These are phyloP conservation scores for Oryza australiensis DNA, from an alignment of 176 grass and related monocot species.

Conservation along the genomic window DNA sequence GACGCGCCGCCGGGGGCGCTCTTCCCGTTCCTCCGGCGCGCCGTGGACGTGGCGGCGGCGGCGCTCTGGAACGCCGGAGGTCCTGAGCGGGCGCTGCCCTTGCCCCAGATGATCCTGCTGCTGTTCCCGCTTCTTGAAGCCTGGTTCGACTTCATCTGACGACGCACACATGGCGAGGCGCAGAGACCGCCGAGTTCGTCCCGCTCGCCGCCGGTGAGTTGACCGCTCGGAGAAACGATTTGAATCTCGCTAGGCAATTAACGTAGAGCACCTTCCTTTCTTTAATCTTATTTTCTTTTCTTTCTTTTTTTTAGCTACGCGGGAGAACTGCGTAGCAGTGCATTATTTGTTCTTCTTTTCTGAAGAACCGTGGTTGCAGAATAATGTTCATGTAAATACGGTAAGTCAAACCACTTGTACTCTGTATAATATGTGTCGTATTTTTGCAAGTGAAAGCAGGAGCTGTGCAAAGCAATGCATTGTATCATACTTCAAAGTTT, in stretches of 20 bases:
- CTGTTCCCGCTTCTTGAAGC: constrained; percentile 2
- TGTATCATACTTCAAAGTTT: neutral
- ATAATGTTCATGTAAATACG: neutral
- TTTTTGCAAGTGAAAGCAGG: neutral
- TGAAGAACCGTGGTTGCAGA: neutral
- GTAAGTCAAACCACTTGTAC: neutral
- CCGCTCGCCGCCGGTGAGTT: neutral
- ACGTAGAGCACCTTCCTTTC: neutral
- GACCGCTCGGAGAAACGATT: neutral
- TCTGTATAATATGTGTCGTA: neutral
- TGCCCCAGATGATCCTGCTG: neutral
- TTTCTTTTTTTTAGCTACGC: neutral
- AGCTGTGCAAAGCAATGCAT: neutral
- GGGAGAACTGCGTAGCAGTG: neutral
- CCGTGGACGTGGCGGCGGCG: neutral
- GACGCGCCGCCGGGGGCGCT: neutral
- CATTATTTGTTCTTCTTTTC: neutral
- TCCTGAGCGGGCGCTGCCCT: neutral
- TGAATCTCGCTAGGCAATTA: neutral
- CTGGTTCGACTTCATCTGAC: constrained; percentile 32
- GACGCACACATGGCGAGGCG: neutral
- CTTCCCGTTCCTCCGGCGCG: neutral
- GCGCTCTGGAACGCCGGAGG: constrained; percentile 1
- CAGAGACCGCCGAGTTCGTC: neutral
- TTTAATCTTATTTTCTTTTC: neutral